Base-by-base conservation (phyloP, 2,329 filamentous ascomycete species). In the Bipolaris gigantea region DNA sequence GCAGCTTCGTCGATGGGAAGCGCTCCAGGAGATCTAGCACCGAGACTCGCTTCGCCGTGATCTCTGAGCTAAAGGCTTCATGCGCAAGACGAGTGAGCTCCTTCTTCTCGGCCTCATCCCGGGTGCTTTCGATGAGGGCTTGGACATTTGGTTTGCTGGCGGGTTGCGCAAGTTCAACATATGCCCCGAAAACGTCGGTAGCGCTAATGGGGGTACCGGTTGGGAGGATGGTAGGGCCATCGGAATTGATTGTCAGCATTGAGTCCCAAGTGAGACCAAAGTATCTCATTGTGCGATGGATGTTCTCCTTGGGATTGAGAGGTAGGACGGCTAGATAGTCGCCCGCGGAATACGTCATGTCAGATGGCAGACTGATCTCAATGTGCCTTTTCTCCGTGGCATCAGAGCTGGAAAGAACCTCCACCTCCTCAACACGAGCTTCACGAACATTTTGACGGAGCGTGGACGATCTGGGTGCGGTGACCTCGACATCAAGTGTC, bases 251-350 rank as follows among this genome's bases (percentile, higher is more conserved):
- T 8, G 81, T 85, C 39, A 90, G 74, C 56, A 83, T 80, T 2
- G 85, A 82, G 69, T 92, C 89, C 83, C 86, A 88, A 0, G 87
- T 81, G 0, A 93, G 75, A 1, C 81, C 76, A 68, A 92, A 92
- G 18, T 81, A 79, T 16, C 76, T 76, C 74, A 91, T 83, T 0
- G 83, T 87, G 8, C 88, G 80, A 4, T 80, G 79, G 2, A 92
- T 82, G 9, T 78, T 84, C 27, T 80, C 74, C 41, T 79, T 79
- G 1, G 85, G 84, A 69, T 93, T 93, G 27, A 89, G 74, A 0
- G 89, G 89, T 1, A 92, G 77, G 2, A 92, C 79, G 0, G 88
- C 87, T 0, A 93, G 80, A 68, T 94, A 93, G 67, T 93, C 89
- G 13, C 89, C 90, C 2, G 87, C 83, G 35, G 82, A 80, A 73